Base-by-base conservation (phyloP, 495 filamentous ascomycete species). In the Trichoderma reesei region DNA sequence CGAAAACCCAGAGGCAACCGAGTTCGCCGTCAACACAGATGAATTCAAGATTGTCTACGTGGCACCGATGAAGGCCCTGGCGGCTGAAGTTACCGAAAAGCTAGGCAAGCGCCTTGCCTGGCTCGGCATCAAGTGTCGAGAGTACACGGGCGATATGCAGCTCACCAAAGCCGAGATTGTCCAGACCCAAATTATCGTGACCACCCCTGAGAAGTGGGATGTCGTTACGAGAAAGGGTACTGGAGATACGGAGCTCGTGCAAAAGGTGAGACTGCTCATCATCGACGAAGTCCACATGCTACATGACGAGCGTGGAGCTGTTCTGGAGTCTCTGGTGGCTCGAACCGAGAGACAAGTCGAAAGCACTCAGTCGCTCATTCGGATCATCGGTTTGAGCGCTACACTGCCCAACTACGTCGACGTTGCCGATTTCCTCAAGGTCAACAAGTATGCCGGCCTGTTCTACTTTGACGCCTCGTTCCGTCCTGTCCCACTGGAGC, bases 281-380 rank as follows among this genome's bases (percentile, higher is more conserved):
- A 96, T 99, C 70, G 94, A 99, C 74, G 94, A 99, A 76, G 94
- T 99, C 2, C 94, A 99, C 69, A 99, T 99, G 94, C 86, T 99
- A 67, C 94, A 99, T 70, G 94, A 99, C 72, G 94, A 97, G 71
- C 86, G 94, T 69, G 94, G 94, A 69, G 91, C 94, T 6, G 95
- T 99, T 11, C 82, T 99, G 60, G 94, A 99, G 71, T 96, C 91
- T 6, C 78, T 99, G 60, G 94, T 98, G 18, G 94, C 94, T 5
- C 85, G 94, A 59, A 99, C 94, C 1, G 87, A 97, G 76, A 83
- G 94, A 54, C 94, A 99, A 68, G 94, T 99, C 0, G 94, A 99
- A 75, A 96, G 93, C 73, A 97, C 95, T 0, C 94, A 99, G 74
- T 96, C 90, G 0, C 83, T 99, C 61, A 99, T 99, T 70, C 87